Evolutionary conservation across 2,329 filamentous ascomycete genomes (phyloP).

Genomic region (Atkinsonella texensis): DNA sequence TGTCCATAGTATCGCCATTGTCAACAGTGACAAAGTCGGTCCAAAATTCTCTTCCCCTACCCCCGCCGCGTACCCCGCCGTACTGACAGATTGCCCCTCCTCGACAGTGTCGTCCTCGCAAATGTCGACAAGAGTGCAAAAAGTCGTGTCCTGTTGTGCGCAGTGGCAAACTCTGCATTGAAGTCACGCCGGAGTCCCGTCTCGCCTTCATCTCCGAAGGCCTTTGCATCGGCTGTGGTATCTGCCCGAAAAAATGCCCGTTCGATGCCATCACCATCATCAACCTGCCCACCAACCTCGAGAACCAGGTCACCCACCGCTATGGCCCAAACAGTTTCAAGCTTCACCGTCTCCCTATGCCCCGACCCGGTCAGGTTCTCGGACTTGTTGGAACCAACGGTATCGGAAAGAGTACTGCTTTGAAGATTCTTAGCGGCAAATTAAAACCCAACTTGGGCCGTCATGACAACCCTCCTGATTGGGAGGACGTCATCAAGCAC

Average conservation of each 20-base stretch:
- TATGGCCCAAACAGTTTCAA: constrained; percentile 99
- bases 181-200: constrained; percentile 77
- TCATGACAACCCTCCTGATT: constrained; percentile 94
- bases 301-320: constrained; percentile 93
- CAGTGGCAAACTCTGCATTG: constrained; percentile 94
- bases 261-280: constrained; percentile 99
- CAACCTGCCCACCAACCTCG: constrained; percentile 98
- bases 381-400: constrained; percentile 98
- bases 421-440: constrained; percentile 98
- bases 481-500: constrained; percentile 98
- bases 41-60: constrained; percentile 3
- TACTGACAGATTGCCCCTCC: constrained; percentile 17
- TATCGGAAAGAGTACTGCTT: constrained; percentile 99
- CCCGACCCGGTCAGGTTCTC: constrained; percentile 85
- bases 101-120: constrained; percentile 33
- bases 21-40: constrained; percentile 91
- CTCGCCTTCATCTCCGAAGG: constrained; percentile 97
- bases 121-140: constrained; percentile 99
- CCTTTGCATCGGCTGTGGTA: constrained; percentile 96
- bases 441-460: constrained; percentile 94
- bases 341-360: constrained; percentile 91
- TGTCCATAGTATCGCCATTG: constrained; percentile 77
- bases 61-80: constrained; percentile 14
- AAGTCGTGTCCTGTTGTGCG: constrained; percentile 96
- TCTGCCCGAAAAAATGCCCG: constrained; percentile 98